Base-by-base conservation (phyloP, 164 flowering plant genomes). In the Akebia trifoliata region DNA sequence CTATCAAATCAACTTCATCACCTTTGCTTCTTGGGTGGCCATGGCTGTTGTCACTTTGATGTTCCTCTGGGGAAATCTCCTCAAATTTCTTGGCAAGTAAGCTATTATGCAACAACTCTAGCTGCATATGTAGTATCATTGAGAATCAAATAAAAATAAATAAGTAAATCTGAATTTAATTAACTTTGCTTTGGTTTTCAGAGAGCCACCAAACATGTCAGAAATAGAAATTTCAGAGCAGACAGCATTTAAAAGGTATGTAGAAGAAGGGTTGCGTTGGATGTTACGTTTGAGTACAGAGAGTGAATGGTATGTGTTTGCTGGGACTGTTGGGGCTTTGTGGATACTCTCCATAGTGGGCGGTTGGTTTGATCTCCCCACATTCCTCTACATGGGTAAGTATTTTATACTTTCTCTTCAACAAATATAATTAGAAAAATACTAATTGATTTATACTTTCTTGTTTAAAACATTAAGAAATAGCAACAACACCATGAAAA, bases 1-100 rank as follows among this genome's bases (percentile, higher is more conserved):
- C 11, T 81, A 76, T 35, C 60, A 66, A n/a, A 78, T 73, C 72
- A 84, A 72, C 58, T 75, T 76, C 62, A 12, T 81, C 61, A 69
- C 83, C 1, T 30, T 82, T 11, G 40, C 36, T 39, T 80, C 80
- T 2, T 84, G 81, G 78, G 34, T 64, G 1, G 61, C 71, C 62
- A 80, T 84, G 59, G 43, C 62, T 5, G 1, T 72, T 29, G 67
- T 74, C 15, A 15, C 70, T 37, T 46, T 57, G 0, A 7, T 69
- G 9, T 84, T 84, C 62, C 36, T 81, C 1, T 76, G 60, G 68
- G 83, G 69, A 10, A 73, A 71, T 63, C 2, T 65, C 0, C 56
- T 56, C 22, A 64, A 71, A 40, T 72, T 80, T 24, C 31, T 80
- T 9, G 58, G 70, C 58, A 76, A 65, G 84, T 77, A 75, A 70